Base-by-base conservation (phyloP, 2,329 filamentous ascomycete genomes). In the Pseudogymnoascus sp. region DNA sequence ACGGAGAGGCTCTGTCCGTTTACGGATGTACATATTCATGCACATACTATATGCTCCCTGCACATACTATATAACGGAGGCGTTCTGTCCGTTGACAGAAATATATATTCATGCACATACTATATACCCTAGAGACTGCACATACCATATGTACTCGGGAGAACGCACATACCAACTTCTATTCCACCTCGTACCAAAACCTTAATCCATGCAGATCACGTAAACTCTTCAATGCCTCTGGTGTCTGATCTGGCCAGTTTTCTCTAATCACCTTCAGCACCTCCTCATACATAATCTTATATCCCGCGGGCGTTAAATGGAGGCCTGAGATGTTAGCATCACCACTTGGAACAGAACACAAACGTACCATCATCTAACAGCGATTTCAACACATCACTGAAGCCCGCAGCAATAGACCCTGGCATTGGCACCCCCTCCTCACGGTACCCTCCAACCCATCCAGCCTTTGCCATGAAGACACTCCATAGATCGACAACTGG, bases 401-500 rank as follows among this genome's bases (percentile, higher is more conserved):
- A 66, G 14, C 66, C 67, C 1, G 37, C 38, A 19, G 62, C 63
- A 23, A 62, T 61, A 2, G 60, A 61, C 3, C 69, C 69, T 6
- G 65, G 65, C 63, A 33, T 52, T 41, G 29, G 60, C 8, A 61
- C 61, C 14, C 41, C 61, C 21, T 63, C 14, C 21, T 49, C n/a
- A 19, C 38, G 19, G 29, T 64, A 61, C 8, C 65, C 64, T 19
- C 49, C 59, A 21, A 64, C 66, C 65, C 66, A 69, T 1, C 68
- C 68, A 6, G 74, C 92, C 81, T 82, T 80, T 62, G 83, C 79
- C 86, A 96, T 90, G 68, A 96, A 82, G 0, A 83, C 83, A 65
- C 83, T 82, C 84, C 90, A 94, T 1, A 97, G 79, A 74, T 97
- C 91, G 14, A 95, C 76, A 1, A 92, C 82, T 0, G 84, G 80